phyloP scores from a whole-genome alignment of 495 filamentous ascomycete genomes.

The Hypoxylon lienhwacheense region DNA sequence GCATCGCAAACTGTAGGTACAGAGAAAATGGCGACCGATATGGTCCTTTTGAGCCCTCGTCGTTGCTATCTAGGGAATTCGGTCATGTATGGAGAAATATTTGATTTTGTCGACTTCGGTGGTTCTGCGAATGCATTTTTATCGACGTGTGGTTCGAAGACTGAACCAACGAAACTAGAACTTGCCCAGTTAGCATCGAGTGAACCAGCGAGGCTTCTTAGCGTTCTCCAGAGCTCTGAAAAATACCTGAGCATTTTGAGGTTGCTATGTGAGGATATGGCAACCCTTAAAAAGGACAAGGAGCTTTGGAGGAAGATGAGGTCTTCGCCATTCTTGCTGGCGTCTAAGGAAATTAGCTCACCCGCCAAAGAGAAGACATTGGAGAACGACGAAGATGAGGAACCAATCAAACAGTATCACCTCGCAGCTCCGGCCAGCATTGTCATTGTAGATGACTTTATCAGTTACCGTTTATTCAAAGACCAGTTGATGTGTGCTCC shows the following conservation, averaged over 20 bases:
- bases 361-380: constrained; percentile 50
- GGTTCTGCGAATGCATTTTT: constrained; percentile 84
- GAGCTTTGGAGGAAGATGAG: constrained; percentile 74
- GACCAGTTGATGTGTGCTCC: constrained; percentile 79
- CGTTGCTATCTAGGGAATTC: constrained; percentile 77
- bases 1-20: constrained; percentile 27
- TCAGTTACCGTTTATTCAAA: constrained; percentile 81
- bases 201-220: constrained; percentile 77
- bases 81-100: constrained; percentile 79
- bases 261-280: constrained; percentile 69
- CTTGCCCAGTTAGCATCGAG: constrained; percentile 74
- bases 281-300: constrained; percentile 73
- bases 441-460: constrained; percentile 83
- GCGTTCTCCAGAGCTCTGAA: constrained; percentile 74
- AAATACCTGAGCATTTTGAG: constrained; percentile 83
- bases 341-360: constrained; percentile 69
- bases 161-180: constrained; percentile 83
- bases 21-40: constrained; percentile 28
- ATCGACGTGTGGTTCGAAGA: constrained; percentile 81
- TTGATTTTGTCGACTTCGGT: constrained; percentile 96
- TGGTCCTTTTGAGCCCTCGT: constrained; percentile 59
- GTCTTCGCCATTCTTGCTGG: constrained; percentile 74
- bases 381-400: constrained; percentile 68
- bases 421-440: constrained; percentile 70
- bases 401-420: constrained; percentile 73